A percentile compares a stretch with the other conserved stretches of the same genome.
These are phyloP conservation scores for Piper betle DNA, from an alignment of 164 flowering plant species.

Conservation along the genomic window DNA sequence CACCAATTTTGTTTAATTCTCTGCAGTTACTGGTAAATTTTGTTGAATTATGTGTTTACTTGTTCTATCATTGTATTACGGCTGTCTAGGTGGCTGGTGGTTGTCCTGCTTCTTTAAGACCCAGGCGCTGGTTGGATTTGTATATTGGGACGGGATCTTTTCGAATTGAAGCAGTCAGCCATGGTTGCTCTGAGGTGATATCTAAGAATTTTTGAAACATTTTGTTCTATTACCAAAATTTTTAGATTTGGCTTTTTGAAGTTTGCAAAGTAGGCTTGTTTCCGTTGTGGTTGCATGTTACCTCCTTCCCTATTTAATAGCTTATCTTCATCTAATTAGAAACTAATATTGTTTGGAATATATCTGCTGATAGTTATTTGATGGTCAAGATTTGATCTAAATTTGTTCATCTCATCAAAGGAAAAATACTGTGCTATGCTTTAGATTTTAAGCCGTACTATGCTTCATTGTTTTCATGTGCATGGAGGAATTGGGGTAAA, in stretches of 20 bases:
- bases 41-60: too few relatives aligned
- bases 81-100: slow-evolving; percentile 77
- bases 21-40: too few relatives aligned
- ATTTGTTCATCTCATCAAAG: not conserved
- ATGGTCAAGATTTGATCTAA: not conserved
- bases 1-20: not conserved
- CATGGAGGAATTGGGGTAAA: not conserved
- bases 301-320: not conserved
- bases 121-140: slow-evolving; percentile 96
- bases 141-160: slow-evolving; percentile 97
- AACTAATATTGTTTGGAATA: not conserved
- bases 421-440: not conserved
- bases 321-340: too few relatives aligned
- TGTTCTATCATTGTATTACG: too few relatives aligned
- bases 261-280: not conserved
- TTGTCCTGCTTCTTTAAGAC: slow-evolving; percentile 67
- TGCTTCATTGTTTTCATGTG: not conserved
- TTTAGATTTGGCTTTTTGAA: too few relatives aligned
- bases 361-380: not conserved
- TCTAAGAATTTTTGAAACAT: not conserved
- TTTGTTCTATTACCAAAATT: not conserved
- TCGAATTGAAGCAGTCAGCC: slow-evolving; percentile 94
- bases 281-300: not conserved
- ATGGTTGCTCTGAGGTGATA: slow-evolving; percentile 90
- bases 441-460: not conserved